phyloP scores from a whole-genome alignment of 306 rosid genomes.

The Begonia peltatifolia region DNA sequence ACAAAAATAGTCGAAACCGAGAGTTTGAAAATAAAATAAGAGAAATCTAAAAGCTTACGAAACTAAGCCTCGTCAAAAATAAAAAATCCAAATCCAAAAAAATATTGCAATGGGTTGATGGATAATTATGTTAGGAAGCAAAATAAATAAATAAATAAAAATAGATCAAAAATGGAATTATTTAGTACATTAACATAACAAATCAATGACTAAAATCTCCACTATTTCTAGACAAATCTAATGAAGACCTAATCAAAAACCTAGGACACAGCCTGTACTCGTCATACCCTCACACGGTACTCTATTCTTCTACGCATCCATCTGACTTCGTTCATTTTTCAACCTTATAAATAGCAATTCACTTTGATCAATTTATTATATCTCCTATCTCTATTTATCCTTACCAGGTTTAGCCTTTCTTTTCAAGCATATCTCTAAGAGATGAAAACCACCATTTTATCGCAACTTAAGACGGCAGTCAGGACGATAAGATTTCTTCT shows the following conservation, averaged over 20 bases:
- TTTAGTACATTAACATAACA: no score
- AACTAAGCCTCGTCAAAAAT: no score
- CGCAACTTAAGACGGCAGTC: conserved; percentile 47
- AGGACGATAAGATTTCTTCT: conserved; percentile 37
- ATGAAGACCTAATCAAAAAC: not conserved
- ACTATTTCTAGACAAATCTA: not conserved
- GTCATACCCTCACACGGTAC: conserved; percentile 7
- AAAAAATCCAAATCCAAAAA: no score
- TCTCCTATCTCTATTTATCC: not conserved
- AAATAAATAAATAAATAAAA: no score
- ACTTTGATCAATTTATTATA: not conserved
- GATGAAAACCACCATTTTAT: conserved; percentile 17
- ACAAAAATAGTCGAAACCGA: no score
- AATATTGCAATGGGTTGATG: no score
- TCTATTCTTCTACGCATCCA: not conserved
- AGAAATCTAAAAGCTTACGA: no score
- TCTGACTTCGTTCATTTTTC: not conserved
- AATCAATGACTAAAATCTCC: no score
- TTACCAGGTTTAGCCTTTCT: not conserved
- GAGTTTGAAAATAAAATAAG: no score
- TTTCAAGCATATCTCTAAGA: not conserved
- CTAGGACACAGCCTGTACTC: not conserved
- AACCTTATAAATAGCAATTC: not conserved
- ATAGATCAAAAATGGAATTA: no score
- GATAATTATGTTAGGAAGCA: no score